Evolutionary conservation across 176 grass and related monocot species (phyloP).

Genomic region (Themeda triandra): DNA sequence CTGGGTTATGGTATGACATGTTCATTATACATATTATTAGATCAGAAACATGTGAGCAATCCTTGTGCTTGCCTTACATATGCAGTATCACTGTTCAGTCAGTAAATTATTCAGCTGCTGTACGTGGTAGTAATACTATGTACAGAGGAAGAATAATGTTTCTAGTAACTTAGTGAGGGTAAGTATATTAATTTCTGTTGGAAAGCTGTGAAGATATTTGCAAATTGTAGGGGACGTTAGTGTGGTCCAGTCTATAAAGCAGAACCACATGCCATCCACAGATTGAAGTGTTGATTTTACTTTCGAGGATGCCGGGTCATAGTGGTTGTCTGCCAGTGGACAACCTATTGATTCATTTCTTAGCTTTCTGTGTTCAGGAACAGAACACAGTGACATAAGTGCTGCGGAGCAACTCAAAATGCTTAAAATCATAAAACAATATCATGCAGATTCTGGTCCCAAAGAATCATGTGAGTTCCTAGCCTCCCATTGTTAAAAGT

Average conservation of each 20-base stretch:
- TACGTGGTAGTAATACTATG: neutral
- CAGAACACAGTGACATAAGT: neutral
- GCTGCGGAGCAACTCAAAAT: neutral
- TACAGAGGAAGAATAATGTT: neutral
- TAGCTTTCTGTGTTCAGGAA: neutral
- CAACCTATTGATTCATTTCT: neutral
- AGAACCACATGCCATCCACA: neutral
- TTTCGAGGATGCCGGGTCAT: neutral
- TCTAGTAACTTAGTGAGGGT: neutral
- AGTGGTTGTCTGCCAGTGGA: neutral
- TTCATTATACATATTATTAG: neutral
- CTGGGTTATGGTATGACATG: neutral
- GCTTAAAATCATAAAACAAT: neutral
- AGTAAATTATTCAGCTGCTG: neutral
- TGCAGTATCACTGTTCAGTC: neutral
- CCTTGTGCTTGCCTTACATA: neutral
- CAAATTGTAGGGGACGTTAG: neutral
- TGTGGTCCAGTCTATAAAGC: conserved; percentile 23
- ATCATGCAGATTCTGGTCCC: neutral
- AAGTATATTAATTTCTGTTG: neutral
- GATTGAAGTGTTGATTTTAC: neutral
- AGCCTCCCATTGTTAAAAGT: neutral
- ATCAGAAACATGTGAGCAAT: neutral
- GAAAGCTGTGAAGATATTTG: conserved; percentile 15
- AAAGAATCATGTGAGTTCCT: neutral